Base-by-base conservation (phyloP, 805 yeast genomes). In the Maudiozyma serrabonitensis region DNA sequence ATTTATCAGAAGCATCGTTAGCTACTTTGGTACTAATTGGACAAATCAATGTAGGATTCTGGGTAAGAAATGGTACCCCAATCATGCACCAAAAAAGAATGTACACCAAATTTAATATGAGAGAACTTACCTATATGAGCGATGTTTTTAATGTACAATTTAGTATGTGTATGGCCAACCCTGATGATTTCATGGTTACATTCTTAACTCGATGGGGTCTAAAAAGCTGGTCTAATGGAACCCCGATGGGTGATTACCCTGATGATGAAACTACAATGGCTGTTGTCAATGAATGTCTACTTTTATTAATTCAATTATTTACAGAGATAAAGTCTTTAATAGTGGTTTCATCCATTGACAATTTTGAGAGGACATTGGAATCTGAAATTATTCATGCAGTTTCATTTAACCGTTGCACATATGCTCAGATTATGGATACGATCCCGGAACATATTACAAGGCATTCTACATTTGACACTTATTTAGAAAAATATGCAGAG, bases 1-100 rank as follows among this genome's bases (percentile, higher is more conserved):
- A 54, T 46, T 53, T 63, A 9, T 60, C 62, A 54, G 96, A 88
- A 54, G 82, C 84, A 54, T 84, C 96, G 0, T 64, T 93, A 19
- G 73, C 95, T 50, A 83, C 90, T 0, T 61, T 88, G 28, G 96
- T 87, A 0, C 66, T 87, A 8, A 67, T 87, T 54, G 80, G 96
- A 0, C 97, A 93, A 59, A 85, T 91, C 8, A 83, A 87, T 52
- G 81, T 85, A 0, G 96, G 96, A 0, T 76, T 84, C 50, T 91
- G 98, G 98, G 96, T 91, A 0, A 76, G 98, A 59, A 91, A 91
- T 66, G 99, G 99, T 0, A 76, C 79, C 51, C 83, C 90, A 40
- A 81, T 88, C 5, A 74, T 84, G 40, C 80, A 82, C 25, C 98
- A 91, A 61, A 74, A 85, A 54, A 84, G 81, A 56, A 80, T 89